Evolutionary conservation across 441 rosid species (phyloP), one percentile per base, ranked within the genome.

Genomic region (Pelargonium cotyledonis): DNA sequence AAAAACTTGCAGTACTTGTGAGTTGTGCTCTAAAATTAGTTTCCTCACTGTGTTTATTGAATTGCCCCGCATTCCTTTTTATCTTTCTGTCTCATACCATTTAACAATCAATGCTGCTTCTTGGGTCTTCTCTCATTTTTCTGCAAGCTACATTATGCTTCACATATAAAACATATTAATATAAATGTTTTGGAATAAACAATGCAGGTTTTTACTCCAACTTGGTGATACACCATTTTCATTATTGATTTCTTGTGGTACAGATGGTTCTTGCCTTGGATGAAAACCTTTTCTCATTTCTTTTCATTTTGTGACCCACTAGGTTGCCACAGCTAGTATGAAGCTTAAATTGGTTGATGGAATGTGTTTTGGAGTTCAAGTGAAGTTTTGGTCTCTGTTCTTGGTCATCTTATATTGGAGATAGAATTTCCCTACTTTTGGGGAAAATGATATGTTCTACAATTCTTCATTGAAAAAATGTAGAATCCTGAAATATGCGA

Each of bases 1-100:
- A 92, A 92, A 86, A 92, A 90, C 78, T 79, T 92, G 81, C 96
- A 90, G 75, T 92, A 92, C 80, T 71, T 92, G 98, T 92, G 84
- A 75, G 96, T 79, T 61, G 23, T 68, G 31, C 46, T 40, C 68
- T 44, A 12, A 69, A 47, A 35, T 55, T 62, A 4, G 26, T 40
- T 26, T 21, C 19, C 64, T 29, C 8, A 49, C 23, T 63, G 46
- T 68, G 10, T 66, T 31, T 58, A 12, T 16, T 65, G 11, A 40
- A 8, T 65, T 68, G 19, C 6, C 5, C 19, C 63, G 41, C n/a
- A 43, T 65, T 26, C 12, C 12, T 31, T 31, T 38, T 53, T n/a
- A 14, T 68, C 21, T 12, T 19, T 38, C 15, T 57, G 63, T 18
- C 9, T 2, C 0, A 29, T 29, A 16, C 62, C 6, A 46, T 16